These are phyloP conservation scores for Wickerhamiella brachini DNA, from an alignment of 805 yeast genomes.

Conservation along the genomic window DNA sequence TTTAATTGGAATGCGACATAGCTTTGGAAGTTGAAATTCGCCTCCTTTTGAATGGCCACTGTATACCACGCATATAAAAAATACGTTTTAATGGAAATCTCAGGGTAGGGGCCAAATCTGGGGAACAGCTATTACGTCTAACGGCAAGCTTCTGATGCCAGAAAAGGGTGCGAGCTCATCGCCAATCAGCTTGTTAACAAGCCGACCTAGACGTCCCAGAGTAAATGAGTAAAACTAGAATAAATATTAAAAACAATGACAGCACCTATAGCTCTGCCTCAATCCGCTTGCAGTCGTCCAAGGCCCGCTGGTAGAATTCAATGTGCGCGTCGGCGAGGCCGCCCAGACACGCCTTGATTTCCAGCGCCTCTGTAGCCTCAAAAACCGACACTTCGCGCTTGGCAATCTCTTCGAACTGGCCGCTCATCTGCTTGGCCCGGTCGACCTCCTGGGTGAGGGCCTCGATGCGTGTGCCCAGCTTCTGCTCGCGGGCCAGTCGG, in stretches of 20 bases:
- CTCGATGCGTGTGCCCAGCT: constrained; percentile 36
- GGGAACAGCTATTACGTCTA: too few relatives aligned
- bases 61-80: too few relatives aligned
- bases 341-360: constrained; percentile 56
- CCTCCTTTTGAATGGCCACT: too few relatives aligned
- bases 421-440: constrained; percentile 36
- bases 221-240: not conserved
- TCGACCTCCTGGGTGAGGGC: constrained; percentile 38
- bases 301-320: constrained; percentile 52
- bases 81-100: too few relatives aligned
- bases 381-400: constrained; percentile 48
- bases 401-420: constrained; percentile 43
- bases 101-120: too few relatives aligned
- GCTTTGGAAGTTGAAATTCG: too few relatives aligned
- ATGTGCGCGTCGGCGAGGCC: constrained; percentile 67
- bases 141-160: too few relatives aligned
- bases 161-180: too few relatives aligned
- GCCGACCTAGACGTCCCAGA: too few relatives aligned
- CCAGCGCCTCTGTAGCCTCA: constrained; percentile 66
- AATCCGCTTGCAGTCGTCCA: constrained; percentile 49
- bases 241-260: not conserved
- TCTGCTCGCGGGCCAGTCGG: constrained; percentile 37
- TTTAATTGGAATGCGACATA: too few relatives aligned
- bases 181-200: too few relatives aligned
- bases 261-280: constrained; percentile 8